A percentile compares a stretch with the other conserved stretches of the same genome.
phyloP scores from a whole-genome alignment of 768 basidiomycete genomes.

The Cyclocybe aegerita region DNA sequence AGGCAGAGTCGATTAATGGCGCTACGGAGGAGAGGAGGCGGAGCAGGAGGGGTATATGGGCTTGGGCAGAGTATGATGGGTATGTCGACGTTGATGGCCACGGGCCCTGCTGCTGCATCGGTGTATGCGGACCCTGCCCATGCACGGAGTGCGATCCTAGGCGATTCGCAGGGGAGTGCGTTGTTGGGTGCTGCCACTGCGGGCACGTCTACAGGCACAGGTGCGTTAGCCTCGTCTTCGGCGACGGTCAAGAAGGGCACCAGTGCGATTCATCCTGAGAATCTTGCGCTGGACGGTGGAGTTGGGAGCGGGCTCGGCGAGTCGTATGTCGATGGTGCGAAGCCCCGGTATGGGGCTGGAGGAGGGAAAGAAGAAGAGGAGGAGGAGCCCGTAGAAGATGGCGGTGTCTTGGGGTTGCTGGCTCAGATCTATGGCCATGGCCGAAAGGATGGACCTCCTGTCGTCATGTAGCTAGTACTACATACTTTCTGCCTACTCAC shows the following conservation, averaged over 20 bases:
- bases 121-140: conserved; percentile 51
- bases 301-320: conserved; percentile 65
- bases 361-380: conserved; percentile 62
- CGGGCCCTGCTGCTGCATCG: conserved; percentile 37
- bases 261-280: conserved; percentile 40
- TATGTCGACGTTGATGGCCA: conserved; percentile 44
- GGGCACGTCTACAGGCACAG: neutral
- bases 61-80: conserved; percentile 38
- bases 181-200: conserved; percentile 5
- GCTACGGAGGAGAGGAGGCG: conserved; percentile 49
- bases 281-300: conserved; percentile 50
- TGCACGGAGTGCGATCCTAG: conserved; percentile 72
- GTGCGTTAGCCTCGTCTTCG: no score
- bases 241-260: conserved; percentile 3
- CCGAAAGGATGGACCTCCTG: conserved; percentile 49
- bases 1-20: conserved; percentile 56
- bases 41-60: conserved; percentile 33
- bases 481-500: neutral
- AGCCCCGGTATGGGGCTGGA: conserved; percentile 28
- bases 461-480: conserved; percentile 34
- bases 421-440: conserved; percentile 82
- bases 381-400: conserved; percentile 71
- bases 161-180: conserved; percentile 59
- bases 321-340: conserved; percentile 74
- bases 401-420: conserved; percentile 80